phyloP scores from a whole-genome alignment of 805 yeast genomes.

The Kodamaea laetipori region DNA sequence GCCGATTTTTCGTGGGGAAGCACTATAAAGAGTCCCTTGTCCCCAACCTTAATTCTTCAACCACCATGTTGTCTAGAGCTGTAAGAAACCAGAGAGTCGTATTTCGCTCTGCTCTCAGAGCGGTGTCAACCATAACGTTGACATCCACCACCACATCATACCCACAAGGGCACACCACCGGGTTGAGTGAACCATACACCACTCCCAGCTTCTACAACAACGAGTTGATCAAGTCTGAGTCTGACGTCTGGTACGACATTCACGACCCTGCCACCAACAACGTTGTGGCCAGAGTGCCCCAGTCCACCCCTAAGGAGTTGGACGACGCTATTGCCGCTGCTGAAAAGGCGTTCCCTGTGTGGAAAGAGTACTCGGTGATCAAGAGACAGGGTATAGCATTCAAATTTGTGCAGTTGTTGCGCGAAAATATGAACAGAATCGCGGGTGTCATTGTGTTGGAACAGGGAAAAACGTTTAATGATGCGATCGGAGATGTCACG shows the following conservation, averaged over 20 bases:
- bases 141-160: conserved; percentile 36
- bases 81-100: conserved; percentile 8
- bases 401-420: conserved; percentile 64
- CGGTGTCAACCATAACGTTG: conserved; percentile 20
- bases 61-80: conserved; percentile 10
- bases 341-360: conserved; percentile 57
- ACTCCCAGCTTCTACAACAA: conserved; percentile 57
- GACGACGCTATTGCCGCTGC: conserved; percentile 68
- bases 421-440: conserved; percentile 65
- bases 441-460: conserved; percentile 56
- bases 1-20: conserved; percentile 10
- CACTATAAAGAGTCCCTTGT: conserved; percentile 1
- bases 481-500: conserved; percentile 72
- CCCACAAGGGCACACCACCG: conserved; percentile 44
- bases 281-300: conserved; percentile 70
- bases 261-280: conserved; percentile 75
- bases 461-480: conserved; percentile 71
- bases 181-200: conserved; percentile 44
- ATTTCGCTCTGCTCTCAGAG: conserved; percentile 11
- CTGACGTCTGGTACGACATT: conserved; percentile 64
- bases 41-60: background rate
- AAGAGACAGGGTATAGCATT: conserved; percentile 73
- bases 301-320: conserved; percentile 65
- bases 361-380: conserved; percentile 58
- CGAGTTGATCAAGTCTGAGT: conserved; percentile 49